Base-by-base conservation (phyloP, 345 rosid genomes). In the Hibiscus mutabilis region DNA sequence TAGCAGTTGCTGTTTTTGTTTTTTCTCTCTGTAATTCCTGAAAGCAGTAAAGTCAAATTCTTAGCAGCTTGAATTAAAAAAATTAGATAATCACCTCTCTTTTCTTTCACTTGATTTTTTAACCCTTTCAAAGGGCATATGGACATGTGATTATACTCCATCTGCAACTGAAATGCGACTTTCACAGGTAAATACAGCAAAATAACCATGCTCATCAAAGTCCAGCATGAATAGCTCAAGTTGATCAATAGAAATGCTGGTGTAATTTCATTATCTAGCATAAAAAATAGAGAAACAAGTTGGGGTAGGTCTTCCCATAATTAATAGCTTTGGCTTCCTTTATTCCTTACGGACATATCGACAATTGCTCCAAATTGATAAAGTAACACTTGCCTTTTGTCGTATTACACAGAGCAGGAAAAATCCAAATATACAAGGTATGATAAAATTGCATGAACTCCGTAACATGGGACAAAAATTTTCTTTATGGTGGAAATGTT, bases 11-110 rank as follows among this genome's bases (percentile, higher is more conserved):
- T 73, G 97, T 96, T 81, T 89, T 92, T 72, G 83, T 80, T 82
- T 79, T 86, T 73, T 96, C 99, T 90, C 96, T 86, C 79, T 88
- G 90, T 76, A 96, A 73, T 86, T 92, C 98, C 99, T 96, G 89
- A 69, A 81, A 62, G 75, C 68, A 61, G 46, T 19, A 52, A 46
- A 59, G 18, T 8, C 1, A 19, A 64, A 74, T 68, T 56, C 56
- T 55, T 27, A 66, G 46, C 25, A 62, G 49, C 56, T 52, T 40
- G 60, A 49, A 72, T 51, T 59, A 49, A 42, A 57, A 72, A 72
- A 73, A 53, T 73, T 44, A 27, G 15, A 66, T 44, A 16, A 29
- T 40, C 35, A 40, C 18, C 46, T 33, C 10, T 68, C 25, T 51
- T 33, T 27, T 29, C 44, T 68, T 29, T 46, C n/a, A 24, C 40